Conservation (phyloP, 305 asterid species). For the Fraxinus greggii region DNA sequence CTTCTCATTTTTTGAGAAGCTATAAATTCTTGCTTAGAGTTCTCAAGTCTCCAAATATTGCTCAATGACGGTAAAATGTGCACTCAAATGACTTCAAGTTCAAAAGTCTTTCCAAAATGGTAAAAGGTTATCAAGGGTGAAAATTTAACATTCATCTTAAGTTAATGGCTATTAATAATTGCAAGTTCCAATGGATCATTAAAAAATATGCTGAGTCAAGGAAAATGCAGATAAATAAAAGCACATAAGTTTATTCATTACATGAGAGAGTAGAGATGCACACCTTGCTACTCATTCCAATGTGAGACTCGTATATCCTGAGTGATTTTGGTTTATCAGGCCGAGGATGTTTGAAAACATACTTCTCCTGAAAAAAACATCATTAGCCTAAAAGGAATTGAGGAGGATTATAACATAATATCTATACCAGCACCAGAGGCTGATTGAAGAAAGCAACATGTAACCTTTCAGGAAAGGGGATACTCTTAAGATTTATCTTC, state of each 20-base stretch:
- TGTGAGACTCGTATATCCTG: constrained; percentile 84
- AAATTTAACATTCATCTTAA: not conserved
- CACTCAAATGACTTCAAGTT: not conserved
- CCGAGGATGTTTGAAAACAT: constrained; percentile 79
- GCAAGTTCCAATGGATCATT: not conserved
- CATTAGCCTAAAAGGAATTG: constrained; percentile 21
- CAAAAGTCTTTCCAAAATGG: not conserved
- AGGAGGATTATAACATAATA: constrained; percentile 10
- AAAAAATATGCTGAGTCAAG: not conserved
- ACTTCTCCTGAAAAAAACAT: constrained; percentile 64
- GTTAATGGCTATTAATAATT: not conserved
- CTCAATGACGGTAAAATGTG: not conserved
- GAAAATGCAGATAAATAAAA: not conserved
- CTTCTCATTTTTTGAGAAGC: not conserved
- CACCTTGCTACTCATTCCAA: constrained; percentile 99
- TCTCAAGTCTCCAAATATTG: not conserved
- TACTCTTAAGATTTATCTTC: not conserved
- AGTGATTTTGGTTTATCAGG: constrained; percentile 90
- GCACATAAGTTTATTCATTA: constrained; percentile 27
- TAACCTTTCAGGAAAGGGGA: constrained; percentile 8
- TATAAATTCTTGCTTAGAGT: not conserved
- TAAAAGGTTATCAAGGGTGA: not conserved
- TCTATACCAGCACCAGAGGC: constrained; percentile 4
- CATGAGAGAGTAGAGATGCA: constrained; percentile 43
- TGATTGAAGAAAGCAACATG: not conserved